phyloP scores from a whole-genome alignment of 208 protist genomes.

The Crithidia fasciculata region DNA sequence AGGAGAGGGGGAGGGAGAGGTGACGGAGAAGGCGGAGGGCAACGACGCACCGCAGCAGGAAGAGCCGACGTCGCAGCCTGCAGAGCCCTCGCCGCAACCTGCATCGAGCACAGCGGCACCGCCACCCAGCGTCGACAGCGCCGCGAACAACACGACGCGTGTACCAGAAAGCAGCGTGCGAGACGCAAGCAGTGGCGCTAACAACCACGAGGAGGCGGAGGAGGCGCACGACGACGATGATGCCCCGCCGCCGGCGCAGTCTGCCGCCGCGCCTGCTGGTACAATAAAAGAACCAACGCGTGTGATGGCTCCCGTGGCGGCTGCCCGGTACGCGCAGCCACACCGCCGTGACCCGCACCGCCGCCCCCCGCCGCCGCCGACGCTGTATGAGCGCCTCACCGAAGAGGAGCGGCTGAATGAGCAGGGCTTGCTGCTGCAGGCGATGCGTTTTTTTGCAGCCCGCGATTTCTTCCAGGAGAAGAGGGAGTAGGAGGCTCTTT shows the following conservation, averaged over 20 bases:
- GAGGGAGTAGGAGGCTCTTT: neutral
- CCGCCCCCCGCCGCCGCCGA: slow-evolving; percentile 33
- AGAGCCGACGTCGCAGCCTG: neutral
- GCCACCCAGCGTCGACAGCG: neutral
- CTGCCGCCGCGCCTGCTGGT: slow-evolving; percentile 18
- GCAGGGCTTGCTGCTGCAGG: slow-evolving; percentile 80
- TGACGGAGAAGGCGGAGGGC: neutral
- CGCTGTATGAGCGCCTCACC: slow-evolving; percentile 82
- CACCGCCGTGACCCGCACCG: slow-evolving; percentile 28
- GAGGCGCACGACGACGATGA: slow-evolving; percentile 33
- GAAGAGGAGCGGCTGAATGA: slow-evolving; percentile 73
- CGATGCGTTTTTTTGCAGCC: slow-evolving; percentile 82
- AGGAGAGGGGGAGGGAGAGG: neutral
- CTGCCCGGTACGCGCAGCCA: slow-evolving; percentile 32
- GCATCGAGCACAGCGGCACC: neutral
- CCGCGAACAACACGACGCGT: neutral
- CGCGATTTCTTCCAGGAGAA: slow-evolving; percentile 66
- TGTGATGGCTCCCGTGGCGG: slow-evolving; percentile 74
- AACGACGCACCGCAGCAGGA: neutral
- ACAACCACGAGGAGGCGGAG: neutral
- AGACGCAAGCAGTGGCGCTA: neutral
- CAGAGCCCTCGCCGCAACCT: neutral
- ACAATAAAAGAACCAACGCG: slow-evolving; percentile 48
- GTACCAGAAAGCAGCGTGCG: neutral
- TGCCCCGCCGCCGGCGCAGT: slow-evolving; percentile 39